Base-by-base conservation (phyloP, 2,329 filamentous ascomycete genomes). In the Harringtonia aguacate region DNA sequence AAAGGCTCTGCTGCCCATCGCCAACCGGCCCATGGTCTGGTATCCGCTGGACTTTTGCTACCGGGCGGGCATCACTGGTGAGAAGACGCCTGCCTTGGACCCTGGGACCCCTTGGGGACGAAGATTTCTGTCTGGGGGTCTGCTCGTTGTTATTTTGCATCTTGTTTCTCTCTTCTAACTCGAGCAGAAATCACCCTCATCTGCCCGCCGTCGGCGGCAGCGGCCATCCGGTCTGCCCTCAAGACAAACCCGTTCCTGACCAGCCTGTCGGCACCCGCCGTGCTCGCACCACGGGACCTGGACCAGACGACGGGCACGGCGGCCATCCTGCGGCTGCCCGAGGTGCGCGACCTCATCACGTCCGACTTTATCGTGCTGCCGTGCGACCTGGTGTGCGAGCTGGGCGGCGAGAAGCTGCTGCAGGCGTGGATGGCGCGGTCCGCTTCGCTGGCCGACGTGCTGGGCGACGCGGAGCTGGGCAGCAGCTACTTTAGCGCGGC, bases 351-450 rank as follows among this genome's bases (percentile, higher is more conserved):
- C n/a, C 72, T 79, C 8, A 78, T 98, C 54, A 87, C 77, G 43
- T 79, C 80, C 13, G 87, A 98, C 63, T 97, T 98, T 57, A 68
- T 95, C 22, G 77, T 97, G 4, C 69, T 98, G 4, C 90, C 92
- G 1, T 98, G 92, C 62, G 92, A 98, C 60, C 70, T 98, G 8
- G 80, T 98, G 33, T 95, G 88, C 59, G 89, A 95, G 57, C 68
- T 97, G 15, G 81, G 84, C 3, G 89, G 88, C 13, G 84, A 88
- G 54, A 78, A 81, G 49, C 70, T 97, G 20, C 66, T 94, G 3
- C 87, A 95, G 61, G 79, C 89, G 48, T 98, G 92, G 88, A 89
- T 95, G 83, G 78, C 89, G 27, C 79, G 84, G 53, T 78, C 87
- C 40, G 81, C 79, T 15, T 84, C 81, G 31, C 69, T 90, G 61